phyloP scores from a whole-genome alignment of 805 yeast genomes.

The Hanseniaspora meyeri region DNA sequence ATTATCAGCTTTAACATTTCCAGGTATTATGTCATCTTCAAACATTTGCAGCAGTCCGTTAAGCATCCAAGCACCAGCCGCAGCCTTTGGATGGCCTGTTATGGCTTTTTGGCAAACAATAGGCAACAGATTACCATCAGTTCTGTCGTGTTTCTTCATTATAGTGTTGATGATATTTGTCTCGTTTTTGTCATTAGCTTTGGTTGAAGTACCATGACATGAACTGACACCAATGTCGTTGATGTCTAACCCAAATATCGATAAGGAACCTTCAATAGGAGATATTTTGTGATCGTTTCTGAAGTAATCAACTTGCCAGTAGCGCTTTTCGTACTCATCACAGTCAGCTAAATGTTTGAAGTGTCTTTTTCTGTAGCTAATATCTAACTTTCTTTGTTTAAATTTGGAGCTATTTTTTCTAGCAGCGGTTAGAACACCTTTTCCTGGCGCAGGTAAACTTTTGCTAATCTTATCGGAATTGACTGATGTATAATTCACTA shows the following conservation, averaged over 20 bases:
- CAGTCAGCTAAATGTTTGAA: constrained; percentile 2
- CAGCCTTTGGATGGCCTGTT: constrained; percentile 98
- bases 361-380: constrained; percentile 17
- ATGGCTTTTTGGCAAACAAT: constrained; percentile 93
- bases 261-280: constrained; percentile 85
- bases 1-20: constrained; percentile 91
- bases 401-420: constrained; percentile 41
- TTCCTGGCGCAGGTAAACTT: constrained; percentile 89
- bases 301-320: constrained; percentile 85
- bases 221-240: constrained; percentile 88
- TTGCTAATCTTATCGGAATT: constrained; percentile 85
- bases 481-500: constrained; percentile 69
- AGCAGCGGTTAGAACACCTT: constrained; percentile 82
- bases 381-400: constrained; percentile 13
- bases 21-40: constrained; percentile 81
- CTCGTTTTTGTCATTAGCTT: constrained; percentile 94
- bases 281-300: constrained; percentile 76
- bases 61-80: constrained; percentile 99
- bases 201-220: constrained; percentile 96
- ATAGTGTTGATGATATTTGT: constrained; percentile 68
- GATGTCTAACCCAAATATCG: constrained; percentile 72
- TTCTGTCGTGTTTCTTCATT: constrained; percentile 82
- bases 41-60: constrained; percentile 86
- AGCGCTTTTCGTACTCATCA: constrained; percentile 52
- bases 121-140: constrained; percentile 82